Evolutionary conservation across 208 protist species (phyloP).

Genomic region (Crithidia sp.): DNA sequence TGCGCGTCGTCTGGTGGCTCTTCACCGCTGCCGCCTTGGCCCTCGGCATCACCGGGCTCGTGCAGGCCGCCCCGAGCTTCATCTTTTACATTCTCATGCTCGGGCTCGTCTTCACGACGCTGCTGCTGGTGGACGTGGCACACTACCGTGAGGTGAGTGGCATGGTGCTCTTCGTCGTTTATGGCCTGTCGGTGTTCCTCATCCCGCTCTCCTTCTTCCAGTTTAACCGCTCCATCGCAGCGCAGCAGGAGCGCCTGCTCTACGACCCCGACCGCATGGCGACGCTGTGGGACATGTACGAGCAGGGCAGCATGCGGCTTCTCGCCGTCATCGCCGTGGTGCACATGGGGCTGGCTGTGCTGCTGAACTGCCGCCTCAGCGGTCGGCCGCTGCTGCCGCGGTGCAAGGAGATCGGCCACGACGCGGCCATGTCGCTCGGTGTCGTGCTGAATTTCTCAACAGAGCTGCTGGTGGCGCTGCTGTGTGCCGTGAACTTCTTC

Average conservation of each 20-base stretch:
- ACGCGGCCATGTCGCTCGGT: slow-evolving; percentile 38
- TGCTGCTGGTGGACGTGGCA: slow-evolving; percentile 57
- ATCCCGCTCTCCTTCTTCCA: slow-evolving; percentile 34
- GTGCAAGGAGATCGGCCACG: slow-evolving; percentile 38
- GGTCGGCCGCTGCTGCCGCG: slow-evolving; percentile 62
- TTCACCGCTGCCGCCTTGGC: slow-evolving; percentile 38
- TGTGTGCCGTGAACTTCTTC: slow-evolving; percentile 68
- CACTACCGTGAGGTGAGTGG: slow-evolving; percentile 66
- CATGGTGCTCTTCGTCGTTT: slow-evolving; percentile 41
- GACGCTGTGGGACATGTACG: slow-evolving; percentile 65
- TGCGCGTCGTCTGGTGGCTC: slow-evolving; percentile 64
- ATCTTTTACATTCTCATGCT: slow-evolving; percentile 49
- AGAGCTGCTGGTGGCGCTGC: slow-evolving; percentile 46
- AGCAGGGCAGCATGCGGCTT: slow-evolving; percentile 61
- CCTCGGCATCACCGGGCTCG: slow-evolving; percentile 58
- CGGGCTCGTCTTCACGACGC: slow-evolving; percentile 56
- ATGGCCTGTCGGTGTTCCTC: slow-evolving; percentile 27
- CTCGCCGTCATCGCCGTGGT: slow-evolving; percentile 52
- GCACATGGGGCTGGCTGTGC: slow-evolving; percentile 65
- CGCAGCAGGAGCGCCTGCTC: slow-evolving; percentile 36
- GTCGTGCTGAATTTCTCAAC: slow-evolving; percentile 64
- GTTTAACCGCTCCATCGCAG: slow-evolving; percentile 27
- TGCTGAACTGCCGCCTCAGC: slow-evolving; percentile 68
- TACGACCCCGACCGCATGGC: slow-evolving; percentile 24
- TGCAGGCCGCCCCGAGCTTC: slow-evolving; percentile 57